phyloP scores from a whole-genome alignment of 495 filamentous ascomycete species.

The Neurospora tetraspora region DNA sequence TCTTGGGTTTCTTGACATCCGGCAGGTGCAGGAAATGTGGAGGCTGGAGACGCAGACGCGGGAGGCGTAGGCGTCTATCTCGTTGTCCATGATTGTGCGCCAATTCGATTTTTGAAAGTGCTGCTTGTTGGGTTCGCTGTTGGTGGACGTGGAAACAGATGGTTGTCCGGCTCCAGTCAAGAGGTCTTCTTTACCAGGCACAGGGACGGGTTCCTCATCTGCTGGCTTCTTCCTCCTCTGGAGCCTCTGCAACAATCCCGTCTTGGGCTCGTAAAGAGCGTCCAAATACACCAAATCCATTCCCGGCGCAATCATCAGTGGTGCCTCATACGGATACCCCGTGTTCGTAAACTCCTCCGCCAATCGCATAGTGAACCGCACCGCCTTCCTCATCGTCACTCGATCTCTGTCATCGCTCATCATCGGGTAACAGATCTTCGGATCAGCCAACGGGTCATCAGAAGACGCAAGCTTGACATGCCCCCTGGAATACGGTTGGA shows the following conservation, averaged over 20 bases:
- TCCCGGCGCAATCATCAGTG: conserved; percentile 11
- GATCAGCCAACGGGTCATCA: conserved; percentile 18
- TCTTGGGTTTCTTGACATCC: conserved; percentile 12
- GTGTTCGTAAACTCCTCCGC: conserved; percentile 13
- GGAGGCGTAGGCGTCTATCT: conserved; percentile 18
- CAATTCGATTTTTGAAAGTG: conserved; percentile 1
- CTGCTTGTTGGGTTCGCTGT: not conserved
- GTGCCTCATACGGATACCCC: conserved; percentile 12
- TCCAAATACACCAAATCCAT: conserved; percentile 10
- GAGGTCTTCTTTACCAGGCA: not conserved
- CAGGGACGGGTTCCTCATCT: not conserved
- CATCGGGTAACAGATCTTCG: conserved; percentile 17
- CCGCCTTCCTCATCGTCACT: conserved; percentile 5
- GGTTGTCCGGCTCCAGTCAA: not conserved
- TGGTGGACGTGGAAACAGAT: not conserved
- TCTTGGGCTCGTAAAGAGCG: not conserved
- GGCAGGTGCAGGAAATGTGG: conserved; percentile 6
- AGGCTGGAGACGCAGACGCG: conserved; percentile 7
- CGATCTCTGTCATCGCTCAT: conserved; percentile 13
- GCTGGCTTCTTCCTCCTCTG: not conserved
- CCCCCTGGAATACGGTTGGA: conserved; percentile 29
- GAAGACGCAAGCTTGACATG: conserved; percentile 23
- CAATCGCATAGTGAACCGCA: conserved; percentile 17
- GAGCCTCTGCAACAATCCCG: not conserved
- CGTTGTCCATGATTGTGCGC: conserved; percentile 13